Base-by-base conservation (phyloP, 495 filamentous ascomycete species). In the Polyplosphaeria fusca region DNA sequence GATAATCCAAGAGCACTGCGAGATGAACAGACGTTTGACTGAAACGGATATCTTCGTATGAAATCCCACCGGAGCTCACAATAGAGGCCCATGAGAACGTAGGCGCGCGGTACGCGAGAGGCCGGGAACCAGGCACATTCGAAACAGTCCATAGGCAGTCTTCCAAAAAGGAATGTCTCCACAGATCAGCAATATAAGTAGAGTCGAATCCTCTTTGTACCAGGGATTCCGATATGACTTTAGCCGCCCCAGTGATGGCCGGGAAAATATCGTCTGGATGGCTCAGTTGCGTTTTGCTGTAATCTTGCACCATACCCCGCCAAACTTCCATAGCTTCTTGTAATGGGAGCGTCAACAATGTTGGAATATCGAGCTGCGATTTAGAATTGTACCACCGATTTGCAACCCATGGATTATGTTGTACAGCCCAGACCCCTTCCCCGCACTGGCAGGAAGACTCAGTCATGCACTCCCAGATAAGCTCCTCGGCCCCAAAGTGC, bases 21-120 rank as follows among this genome's bases (percentile, higher is more conserved):
- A 35, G 30, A 14, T 35, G 14, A 14, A 7, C 30, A 18, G 39
- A 19, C 5, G 19, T n/a, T 20, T 5, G 19, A 18, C 5, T 13
- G 39, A 42, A 18, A 7, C 11, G 39, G 16, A 42, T 18, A 42
- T n/a, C 19, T 11, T 42, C 13, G 39, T 5, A 7, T 7, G 9
- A 4, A 19, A 3, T 38, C 19, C 19, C 3, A 3, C 18, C n/a
- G n/a, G n/a, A n/a, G 18, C 40, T 35, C 14, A 32, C 22, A 9
- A 55, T 22, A 4, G 24, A 35, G 73, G 57, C 58, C 53, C 53
- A 57, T n/a, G 53, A 57, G 24, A 48, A 57, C 14, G 32, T 57
- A 16, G 53, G 53, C n/a, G 44, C 53, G 2, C 30, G 53, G 32
- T 41, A 57, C n/a, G 4, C 25, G 1, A 16, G 13, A 9, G 53